Evolutionary conservation across 139 green algal genomes (phyloP).

Genomic region (Chlamydomonas incerta): DNA sequence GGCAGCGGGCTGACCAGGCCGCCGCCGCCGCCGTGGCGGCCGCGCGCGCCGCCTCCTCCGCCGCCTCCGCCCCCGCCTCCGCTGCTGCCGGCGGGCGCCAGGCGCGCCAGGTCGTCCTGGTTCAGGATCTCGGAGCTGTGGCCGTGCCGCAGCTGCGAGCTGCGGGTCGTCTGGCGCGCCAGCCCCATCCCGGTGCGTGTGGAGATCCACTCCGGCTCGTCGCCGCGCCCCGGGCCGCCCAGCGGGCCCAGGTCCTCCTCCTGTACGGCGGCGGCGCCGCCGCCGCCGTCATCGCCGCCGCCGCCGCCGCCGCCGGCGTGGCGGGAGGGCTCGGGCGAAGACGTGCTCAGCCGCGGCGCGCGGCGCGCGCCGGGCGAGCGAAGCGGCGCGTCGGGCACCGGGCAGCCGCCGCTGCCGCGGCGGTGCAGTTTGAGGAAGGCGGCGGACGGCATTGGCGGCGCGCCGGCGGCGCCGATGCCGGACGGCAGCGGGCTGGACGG

Average conservation of each 20-base stretch:
- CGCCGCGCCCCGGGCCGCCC: no score
- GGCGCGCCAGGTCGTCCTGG: slow-evolving; percentile 2
- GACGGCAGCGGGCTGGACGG: neutral
- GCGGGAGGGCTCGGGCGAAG: neutral
- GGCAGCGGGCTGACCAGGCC: no score
- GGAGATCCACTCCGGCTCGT: neutral
- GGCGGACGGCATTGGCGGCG: neutral
- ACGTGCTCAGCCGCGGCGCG: neutral
- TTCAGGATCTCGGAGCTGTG: neutral
- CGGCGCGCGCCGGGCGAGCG: no score
- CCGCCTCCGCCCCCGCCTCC: neutral
- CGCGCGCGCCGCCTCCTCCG: neutral
- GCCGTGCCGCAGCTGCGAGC: neutral
- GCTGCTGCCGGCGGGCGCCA: neutral
- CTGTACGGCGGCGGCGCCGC: no score
- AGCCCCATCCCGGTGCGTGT: neutral
- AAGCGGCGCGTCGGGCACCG: no score
- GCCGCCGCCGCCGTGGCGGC: no score
- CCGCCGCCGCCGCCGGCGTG: no score
- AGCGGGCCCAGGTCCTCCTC: no score
- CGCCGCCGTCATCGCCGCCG: no score
- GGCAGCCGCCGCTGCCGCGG: no score
- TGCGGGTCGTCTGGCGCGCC: no score
- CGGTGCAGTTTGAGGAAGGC: neutral
- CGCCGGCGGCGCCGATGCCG: neutral